phyloP scores from a whole-genome alignment of 495 filamentous ascomycete species.

The Choiromyces venosus region DNA sequence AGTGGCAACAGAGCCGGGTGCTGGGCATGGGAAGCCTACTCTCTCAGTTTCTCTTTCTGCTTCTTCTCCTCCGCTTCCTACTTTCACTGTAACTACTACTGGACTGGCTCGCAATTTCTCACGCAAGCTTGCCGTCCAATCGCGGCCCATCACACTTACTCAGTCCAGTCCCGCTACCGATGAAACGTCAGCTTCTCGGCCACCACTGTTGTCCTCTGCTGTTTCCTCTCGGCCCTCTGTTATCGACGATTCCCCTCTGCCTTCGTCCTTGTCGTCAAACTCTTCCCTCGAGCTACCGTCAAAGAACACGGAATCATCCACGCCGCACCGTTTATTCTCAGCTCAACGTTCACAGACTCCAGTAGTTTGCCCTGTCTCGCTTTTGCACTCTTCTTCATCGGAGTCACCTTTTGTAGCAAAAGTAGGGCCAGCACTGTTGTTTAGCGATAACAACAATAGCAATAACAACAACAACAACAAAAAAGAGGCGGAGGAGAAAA shows the following conservation, averaged over 20 bases:
- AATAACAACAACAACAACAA: neutral
- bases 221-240: neutral
- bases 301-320: neutral
- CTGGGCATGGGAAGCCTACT: neutral
- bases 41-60: neutral
- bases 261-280: neutral
- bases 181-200: conserved; percentile 1
- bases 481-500: neutral
- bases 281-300: neutral
- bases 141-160: neutral
- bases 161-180: neutral
- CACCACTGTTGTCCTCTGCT: neutral
- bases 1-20: neutral
- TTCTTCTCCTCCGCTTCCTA: neutral
- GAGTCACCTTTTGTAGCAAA: neutral
- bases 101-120: neutral
- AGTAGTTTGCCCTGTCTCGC: neutral
- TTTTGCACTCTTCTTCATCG: neutral
- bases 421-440: neutral
- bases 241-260: neutral
- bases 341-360: neutral
- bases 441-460: neutral
- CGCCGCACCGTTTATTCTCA: neutral
- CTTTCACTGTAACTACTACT: neutral
- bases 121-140: neutral